Evolutionary conservation across 2,329 filamentous ascomycete genomes (phyloP).

Genomic region (Curvularia sp.): DNA sequence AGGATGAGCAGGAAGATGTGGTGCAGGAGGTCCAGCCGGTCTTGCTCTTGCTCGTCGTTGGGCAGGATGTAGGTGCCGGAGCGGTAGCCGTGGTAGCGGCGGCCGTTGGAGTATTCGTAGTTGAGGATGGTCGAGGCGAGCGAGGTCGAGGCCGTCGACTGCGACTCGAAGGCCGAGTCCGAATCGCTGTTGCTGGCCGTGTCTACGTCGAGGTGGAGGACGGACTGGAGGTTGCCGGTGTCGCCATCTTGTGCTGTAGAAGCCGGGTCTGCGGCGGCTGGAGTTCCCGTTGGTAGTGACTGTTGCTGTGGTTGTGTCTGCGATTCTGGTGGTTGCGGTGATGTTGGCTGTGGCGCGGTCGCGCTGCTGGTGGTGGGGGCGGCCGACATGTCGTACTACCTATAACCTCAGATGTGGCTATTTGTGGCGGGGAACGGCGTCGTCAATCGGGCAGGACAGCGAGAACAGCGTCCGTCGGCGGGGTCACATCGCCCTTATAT

Average conservation of each 20-base stretch:
- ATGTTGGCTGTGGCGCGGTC: slow-evolving; percentile 8
- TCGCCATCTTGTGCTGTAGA: slow-evolving; percentile 5
- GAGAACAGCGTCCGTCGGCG: neutral
- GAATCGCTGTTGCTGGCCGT: slow-evolving; percentile 34
- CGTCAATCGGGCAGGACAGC: neutral
- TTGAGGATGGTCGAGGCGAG: slow-evolving; percentile 47
- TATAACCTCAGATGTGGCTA: neutral
- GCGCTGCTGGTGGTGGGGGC: slow-evolving; percentile 20
- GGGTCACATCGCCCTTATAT: slow-evolving; percentile 4
- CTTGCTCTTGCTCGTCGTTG: slow-evolving; percentile 50
- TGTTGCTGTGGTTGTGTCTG: slow-evolving; percentile 2
- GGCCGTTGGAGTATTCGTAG: slow-evolving; percentile 50
- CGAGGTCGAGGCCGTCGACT: slow-evolving; percentile 41
- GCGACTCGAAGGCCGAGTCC: slow-evolving; percentile 43
- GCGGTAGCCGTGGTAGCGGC: slow-evolving; percentile 50
- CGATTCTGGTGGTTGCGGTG: neutral
- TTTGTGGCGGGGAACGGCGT: neutral
- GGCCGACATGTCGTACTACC: slow-evolving; percentile 18
- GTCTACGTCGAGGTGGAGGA: slow-evolving; percentile 41
- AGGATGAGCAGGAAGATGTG: slow-evolving; percentile 49
- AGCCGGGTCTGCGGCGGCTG: neutral
- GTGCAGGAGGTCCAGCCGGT: slow-evolving; percentile 50
- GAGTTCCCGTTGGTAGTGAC: neutral
- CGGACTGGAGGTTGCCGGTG: slow-evolving; percentile 30
- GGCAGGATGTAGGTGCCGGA: slow-evolving; percentile 46